Percentiles rank a stretch among this genome's conserved stretches.
Conservation (phyloP, 2,329 filamentous ascomycete genomes). For the Harringtonia lauricola region DNA sequence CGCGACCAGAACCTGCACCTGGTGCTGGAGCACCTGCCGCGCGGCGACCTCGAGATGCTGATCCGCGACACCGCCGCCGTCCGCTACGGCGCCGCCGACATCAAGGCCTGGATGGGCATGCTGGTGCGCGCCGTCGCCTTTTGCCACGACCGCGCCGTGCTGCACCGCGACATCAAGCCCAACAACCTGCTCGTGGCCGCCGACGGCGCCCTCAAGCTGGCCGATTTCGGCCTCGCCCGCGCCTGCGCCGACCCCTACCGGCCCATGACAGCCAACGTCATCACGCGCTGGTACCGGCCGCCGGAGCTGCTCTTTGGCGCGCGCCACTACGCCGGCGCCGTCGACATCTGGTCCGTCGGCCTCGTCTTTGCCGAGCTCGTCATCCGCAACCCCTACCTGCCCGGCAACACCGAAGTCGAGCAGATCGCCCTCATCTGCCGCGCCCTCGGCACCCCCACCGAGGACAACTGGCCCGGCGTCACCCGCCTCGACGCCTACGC, state of each 20-base stretch:
- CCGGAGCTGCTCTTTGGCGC: constrained; percentile 90
- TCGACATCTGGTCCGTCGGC: constrained; percentile 91
- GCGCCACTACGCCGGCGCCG: constrained; percentile 76
- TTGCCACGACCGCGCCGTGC: constrained; percentile 86
- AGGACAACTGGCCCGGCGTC: constrained; percentile 93
- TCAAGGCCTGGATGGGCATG: constrained; percentile 99
- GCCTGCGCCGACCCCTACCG: constrained; percentile 80
- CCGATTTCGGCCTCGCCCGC: constrained; percentile 92
- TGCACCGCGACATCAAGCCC: constrained; percentile 97
- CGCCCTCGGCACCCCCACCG: constrained; percentile 78
- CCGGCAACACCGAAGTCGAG: constrained; percentile 74
- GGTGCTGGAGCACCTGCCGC: constrained; percentile 84
- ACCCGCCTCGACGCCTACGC: constrained; percentile 70
- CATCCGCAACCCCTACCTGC: constrained; percentile 70
- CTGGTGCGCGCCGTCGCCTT: constrained; percentile 88
- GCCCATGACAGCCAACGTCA: constrained; percentile 87
- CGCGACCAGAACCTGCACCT: constrained; percentile 96
- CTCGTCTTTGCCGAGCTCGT: constrained; percentile 89
- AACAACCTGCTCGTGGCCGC: constrained; percentile 95
- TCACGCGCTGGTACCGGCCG: constrained; percentile 93
- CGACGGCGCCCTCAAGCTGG: constrained; percentile 87
- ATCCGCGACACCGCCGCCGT: constrained; percentile 74
- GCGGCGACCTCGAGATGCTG: constrained; percentile 90
- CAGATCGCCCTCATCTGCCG: constrained; percentile 78
- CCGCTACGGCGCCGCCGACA: constrained; percentile 76